Evolutionary conservation across 176 grass and related monocot species (phyloP), one percentile per base, ranked within the genome.

Genomic region (Alloteropsis semialata): DNA sequence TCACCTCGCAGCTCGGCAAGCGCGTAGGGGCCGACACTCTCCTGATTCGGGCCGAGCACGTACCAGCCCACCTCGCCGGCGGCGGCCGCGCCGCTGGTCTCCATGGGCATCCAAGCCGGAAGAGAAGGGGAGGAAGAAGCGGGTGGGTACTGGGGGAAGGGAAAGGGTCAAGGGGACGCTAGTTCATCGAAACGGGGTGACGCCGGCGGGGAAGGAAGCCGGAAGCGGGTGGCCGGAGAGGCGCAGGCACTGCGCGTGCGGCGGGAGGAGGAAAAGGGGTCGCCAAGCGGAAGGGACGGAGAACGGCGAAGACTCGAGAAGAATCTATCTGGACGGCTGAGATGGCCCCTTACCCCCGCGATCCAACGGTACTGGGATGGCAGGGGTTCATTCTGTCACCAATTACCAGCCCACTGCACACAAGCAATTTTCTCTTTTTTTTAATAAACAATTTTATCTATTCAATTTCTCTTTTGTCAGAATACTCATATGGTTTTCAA

Each of bases 21-120:
- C 6, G 87, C 49, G 87, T 99, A 99, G 68, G 96, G 97, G 38
- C 91, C 93, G 27, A 96, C 76, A 55, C 85, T 60, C 88, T 99
- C 93, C 80, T 99, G 91, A 83, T 89, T 94, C 67, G 85, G 82
- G 29, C 91, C 93, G n/a, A 99, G 81, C 34, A 99, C 88, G 85
- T 93, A 99, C 96, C 93, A 99, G 49, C 89, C 91, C 19, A 81
- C 49, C 77, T 87, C 91, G 21, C 27, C 74, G 36, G 49, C 44
- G 55, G 18, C 68, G 15, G 68, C 41, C 0, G 69, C 55, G 43
- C 29, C 61, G 71, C 48, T 79, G 36, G 28, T 75, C 25, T 89
- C 91, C 97, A 94, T 99, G 84, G 74, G 39, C 46, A 50, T 34
- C 65, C 30, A 89, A 91, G 54, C 45, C 15, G 84, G 79, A 8